phyloP scores from a whole-genome alignment of 148 eudicot species.

The Spergularia bocconei region DNA sequence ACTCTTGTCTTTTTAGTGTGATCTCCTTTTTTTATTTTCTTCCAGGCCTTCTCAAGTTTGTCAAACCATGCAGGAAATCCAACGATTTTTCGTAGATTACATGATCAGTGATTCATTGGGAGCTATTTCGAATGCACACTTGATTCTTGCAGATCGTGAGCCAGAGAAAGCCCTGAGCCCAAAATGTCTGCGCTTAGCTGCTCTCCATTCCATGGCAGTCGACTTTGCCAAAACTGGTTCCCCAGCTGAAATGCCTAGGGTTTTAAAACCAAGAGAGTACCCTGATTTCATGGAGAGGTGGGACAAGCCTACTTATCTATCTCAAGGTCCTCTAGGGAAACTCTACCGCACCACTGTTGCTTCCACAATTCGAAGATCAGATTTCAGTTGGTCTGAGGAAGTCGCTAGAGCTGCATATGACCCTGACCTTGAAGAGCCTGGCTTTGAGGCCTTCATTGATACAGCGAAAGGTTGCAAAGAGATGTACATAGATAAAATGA shows the following conservation, averaged over 20 bases:
- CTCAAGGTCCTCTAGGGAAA: constrained; percentile 69
- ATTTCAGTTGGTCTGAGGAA: constrained; percentile 37
- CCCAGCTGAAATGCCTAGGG: constrained; percentile 89
- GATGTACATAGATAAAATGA: constrained; percentile 68
- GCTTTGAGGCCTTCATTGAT: constrained; percentile 53
- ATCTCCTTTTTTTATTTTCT: not conserved
- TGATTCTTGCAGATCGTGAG: constrained; percentile 84
- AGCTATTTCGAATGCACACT: constrained; percentile 82
- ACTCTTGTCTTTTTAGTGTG: not conserved
- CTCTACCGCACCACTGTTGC: constrained; percentile 67
- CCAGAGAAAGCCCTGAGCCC: constrained; percentile 74
- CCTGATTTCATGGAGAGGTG: constrained; percentile 95
- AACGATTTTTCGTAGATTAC: constrained; percentile 88
- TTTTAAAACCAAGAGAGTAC: constrained; percentile 67
- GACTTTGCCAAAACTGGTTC: constrained; percentile 96
- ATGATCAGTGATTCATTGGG: constrained; percentile 86
- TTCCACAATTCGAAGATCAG: constrained; percentile 29
- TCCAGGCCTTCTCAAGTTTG: not conserved
- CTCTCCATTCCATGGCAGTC: constrained; percentile 97
- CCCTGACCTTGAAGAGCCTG: constrained; percentile 57
- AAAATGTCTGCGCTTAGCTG: constrained; percentile 71
- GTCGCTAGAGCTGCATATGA: constrained; percentile 53
- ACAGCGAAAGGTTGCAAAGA: constrained; percentile 61
- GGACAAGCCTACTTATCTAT: constrained; percentile 65
- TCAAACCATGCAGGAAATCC: constrained; percentile 72